Evolutionary conservation across 1,284 basidiomycete species (phyloP).

Genomic region (Cutaneotrichosporon spelunceum): DNA sequence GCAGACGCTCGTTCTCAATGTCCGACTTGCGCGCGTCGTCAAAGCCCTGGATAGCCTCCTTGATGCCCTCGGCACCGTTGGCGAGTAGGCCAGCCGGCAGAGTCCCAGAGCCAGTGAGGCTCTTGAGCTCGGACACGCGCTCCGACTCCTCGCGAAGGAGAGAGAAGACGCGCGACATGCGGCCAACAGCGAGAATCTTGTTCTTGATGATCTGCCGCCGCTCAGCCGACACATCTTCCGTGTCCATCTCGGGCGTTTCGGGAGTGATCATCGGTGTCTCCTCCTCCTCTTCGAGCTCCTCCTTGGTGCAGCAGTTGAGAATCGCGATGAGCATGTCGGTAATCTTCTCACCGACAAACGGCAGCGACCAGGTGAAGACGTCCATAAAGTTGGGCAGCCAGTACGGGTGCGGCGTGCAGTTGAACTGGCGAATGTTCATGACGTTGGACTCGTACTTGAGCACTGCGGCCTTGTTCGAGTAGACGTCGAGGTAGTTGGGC

Average conservation of each 20-base stretch:
- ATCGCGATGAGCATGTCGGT: constrained; percentile 96
- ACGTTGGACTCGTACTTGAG: constrained; percentile 96
- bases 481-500: constrained; percentile 92
- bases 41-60: constrained; percentile 88
- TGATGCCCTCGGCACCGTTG: constrained; percentile 90
- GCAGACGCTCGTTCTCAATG: constrained; percentile 96
- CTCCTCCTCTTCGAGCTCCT: constrained; percentile 83
- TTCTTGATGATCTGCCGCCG: constrained; percentile 86
- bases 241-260: constrained; percentile 37
- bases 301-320: constrained; percentile 88
- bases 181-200: constrained; percentile 96
- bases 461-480: constrained; percentile 95
- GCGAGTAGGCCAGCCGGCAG: constrained; percentile 84
- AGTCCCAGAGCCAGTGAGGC: constrained; percentile 70
- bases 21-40: constrained; percentile 98
- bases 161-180: constrained; percentile 94
- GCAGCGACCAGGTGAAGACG: constrained; percentile 97
- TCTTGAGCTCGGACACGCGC: constrained; percentile 94
- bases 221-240: constrained; percentile 61
- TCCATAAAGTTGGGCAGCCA: constrained; percentile 99
- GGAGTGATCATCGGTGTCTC: constrained; percentile 53
- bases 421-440: constrained; percentile 86
- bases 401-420: constrained; percentile 91
- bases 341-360: constrained; percentile 97
- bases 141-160: constrained; percentile 98